Conservation (phyloP, 2,329 filamentous ascomycete species). For the Alternaria burnsii region DNA sequence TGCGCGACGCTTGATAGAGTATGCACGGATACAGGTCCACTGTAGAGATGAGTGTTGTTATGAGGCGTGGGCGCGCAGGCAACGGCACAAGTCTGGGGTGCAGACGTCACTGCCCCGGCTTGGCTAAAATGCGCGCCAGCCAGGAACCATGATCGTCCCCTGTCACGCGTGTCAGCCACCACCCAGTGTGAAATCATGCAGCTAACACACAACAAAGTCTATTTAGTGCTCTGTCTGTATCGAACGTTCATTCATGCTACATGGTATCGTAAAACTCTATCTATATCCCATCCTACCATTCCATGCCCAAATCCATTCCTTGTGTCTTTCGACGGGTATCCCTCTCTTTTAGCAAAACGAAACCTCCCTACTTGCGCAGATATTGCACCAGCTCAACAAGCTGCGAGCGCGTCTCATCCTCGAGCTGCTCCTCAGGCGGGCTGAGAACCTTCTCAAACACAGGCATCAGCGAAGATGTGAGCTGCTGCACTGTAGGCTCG, state of each 20-base stretch:
- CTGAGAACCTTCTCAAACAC: conserved; percentile 77
- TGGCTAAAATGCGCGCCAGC: conserved; percentile 16
- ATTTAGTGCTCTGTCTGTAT: conserved; percentile 1
- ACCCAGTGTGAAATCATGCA: neutral
- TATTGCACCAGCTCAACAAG: conserved; percentile 70
- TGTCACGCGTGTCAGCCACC: conserved; percentile 20
- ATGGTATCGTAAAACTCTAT: conserved; percentile 34
- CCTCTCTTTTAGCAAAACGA: conserved; percentile 29
- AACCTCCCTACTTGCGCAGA: conserved; percentile 50
- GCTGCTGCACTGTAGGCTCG: conserved; percentile 73
- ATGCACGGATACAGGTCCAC: neutral
- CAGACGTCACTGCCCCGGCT: conserved; percentile 28
- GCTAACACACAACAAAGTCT: neutral
- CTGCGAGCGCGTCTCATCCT: conserved; percentile 72
- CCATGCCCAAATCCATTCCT: conserved; percentile 24
- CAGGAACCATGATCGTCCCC: conserved; percentile 27
- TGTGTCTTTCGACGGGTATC: conserved; percentile 42
- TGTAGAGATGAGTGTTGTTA: conserved; percentile 4
- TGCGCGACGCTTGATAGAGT: neutral
- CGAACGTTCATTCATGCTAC: conserved; percentile 25
- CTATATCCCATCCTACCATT: conserved; percentile 18
- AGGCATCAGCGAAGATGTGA: conserved; percentile 74
- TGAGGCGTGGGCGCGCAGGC: conserved; percentile 20
- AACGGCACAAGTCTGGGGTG: conserved; percentile 20
- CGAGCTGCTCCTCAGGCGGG: conserved; percentile 77